These are phyloP conservation scores for Nicotiana tomentosiformis DNA, from an alignment of 257 asterid genomes.

Conservation along the genomic window DNA sequence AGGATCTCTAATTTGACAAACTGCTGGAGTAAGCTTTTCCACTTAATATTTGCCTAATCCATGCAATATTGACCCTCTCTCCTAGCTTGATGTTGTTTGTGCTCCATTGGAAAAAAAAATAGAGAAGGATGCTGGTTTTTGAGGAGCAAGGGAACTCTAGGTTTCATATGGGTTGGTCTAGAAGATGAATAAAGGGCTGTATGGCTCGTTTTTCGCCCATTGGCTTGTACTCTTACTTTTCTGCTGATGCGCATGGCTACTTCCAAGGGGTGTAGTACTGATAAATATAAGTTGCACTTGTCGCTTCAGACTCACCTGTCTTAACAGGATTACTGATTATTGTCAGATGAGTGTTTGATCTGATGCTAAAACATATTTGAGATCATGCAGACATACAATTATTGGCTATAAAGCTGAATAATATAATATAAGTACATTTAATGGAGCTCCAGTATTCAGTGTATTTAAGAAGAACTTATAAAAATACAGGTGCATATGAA, in stretches of 20 bases:
- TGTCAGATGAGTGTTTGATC: not conserved
- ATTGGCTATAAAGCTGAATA: not conserved
- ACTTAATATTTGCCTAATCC: not conserved
- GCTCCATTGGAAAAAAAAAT: not conserved
- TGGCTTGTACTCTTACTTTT: not conserved
- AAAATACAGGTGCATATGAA: not conserved
- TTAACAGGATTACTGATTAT: not conserved
- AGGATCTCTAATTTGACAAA: not conserved
- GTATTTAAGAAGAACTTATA: not conserved
- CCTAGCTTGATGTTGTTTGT: not conserved
- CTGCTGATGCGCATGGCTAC: not conserved
- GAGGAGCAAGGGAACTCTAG: not conserved
- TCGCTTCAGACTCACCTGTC: not conserved
- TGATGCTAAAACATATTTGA: not conserved
- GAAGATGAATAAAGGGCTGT: not conserved
- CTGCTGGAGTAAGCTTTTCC: not conserved
- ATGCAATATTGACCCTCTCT: not conserved
- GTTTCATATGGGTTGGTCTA: not conserved
- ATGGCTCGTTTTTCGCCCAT: not conserved
- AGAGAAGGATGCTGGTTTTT: not conserved
- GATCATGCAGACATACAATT: not conserved
- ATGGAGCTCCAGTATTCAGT: not conserved
- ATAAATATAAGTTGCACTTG: not conserved
- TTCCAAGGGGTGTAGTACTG: not conserved
- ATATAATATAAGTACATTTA: not conserved